phyloP scores from a whole-genome alignment of 1,139 yeast genomes.

The Debaryomyces subglobosus region DNA sequence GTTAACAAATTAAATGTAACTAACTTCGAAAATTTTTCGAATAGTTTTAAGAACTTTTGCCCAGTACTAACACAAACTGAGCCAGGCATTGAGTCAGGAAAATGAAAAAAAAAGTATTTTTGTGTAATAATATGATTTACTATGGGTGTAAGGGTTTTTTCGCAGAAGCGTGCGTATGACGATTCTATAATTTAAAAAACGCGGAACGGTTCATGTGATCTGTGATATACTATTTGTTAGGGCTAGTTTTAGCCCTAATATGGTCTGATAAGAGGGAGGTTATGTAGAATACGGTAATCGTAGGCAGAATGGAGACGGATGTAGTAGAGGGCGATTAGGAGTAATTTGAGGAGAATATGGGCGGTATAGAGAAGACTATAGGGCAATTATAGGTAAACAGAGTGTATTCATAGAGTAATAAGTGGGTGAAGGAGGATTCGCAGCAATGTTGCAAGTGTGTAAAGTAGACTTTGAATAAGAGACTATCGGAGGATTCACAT shows the following conservation, averaged over 20 bases:
- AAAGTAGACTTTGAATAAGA: too few species aligned
- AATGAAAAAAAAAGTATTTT: conserved; percentile 5
- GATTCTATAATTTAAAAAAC: not conserved
- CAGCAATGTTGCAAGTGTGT: too few species aligned
- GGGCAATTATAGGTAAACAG: too few species aligned
- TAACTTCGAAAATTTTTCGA: conserved; percentile 7
- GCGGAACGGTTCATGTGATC: not conserved
- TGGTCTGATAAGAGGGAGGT: not conserved
- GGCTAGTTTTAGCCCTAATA: not conserved
- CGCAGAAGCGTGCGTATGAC: not conserved
- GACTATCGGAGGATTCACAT: too few species aligned
- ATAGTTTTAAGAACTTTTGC: conserved; percentile 6
- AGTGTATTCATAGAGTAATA: too few species aligned
- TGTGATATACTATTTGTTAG: not conserved
- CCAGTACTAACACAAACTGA: conserved; percentile 8
- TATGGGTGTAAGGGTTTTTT: conserved; percentile 11
- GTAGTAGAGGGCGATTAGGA: too few species aligned
- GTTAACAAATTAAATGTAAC: conserved; percentile 10
- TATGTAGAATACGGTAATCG: not conserved
- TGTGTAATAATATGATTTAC: conserved; percentile 8
- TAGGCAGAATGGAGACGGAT: too few species aligned
- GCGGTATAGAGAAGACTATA: too few species aligned
- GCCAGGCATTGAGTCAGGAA: conserved; percentile 5
- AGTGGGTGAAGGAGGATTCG: too few species aligned
- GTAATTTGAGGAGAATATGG: too few species aligned